Evolutionary conservation across 2,329 filamentous ascomycete genomes (phyloP), one percentile per base, ranked within the genome.

Genomic region (Diaporthe destruens): DNA sequence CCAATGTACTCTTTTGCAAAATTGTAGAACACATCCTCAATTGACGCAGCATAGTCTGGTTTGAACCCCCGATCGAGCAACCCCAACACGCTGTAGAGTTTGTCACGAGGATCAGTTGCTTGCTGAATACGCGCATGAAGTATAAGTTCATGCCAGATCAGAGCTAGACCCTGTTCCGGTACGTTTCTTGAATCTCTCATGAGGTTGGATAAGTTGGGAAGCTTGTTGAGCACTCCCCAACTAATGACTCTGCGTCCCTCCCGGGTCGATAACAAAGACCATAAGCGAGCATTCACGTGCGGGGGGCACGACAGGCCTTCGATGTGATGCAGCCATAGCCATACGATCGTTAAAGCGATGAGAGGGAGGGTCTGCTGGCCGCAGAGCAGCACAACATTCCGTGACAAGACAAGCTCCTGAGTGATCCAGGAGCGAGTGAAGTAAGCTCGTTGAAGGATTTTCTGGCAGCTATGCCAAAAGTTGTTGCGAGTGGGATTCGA

Each of bases 401-500:
- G 25, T 36, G 59, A 65, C 12, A 65, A 32, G 16, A 51, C 59
- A 14, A 65, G 59, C 59, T 65, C 59, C 29, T 65, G 59, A 0
- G 59, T 65, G 18, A 65, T 65, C 59, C 59, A 65, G 20, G 59
- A 65, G 2, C 59, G 59, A 51, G 25, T 36, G 29, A 65, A 65
- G 42, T 65, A 65, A 11, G 59, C 18, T 36, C 59, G 51, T 20
- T 18, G n/a, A 6, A 49, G 29, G 8, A 65, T 65, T 3, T 23
- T 32, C 18, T 23, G 32, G 3, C 59, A 65, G 29, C 59, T 51
- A n/a, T 65, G 29, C 59, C 59, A 65, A 7, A 65, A 65, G 9
- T 23, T 16, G 20, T 65, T 65, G 20, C 44, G 42, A 20, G 25
- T 65, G 20, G 23, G 25, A 11, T 23, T 7, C 8, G 20, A 23